Percentiles rank a stretch among this genome's conserved stretches.
Evolutionary conservation across 495 filamentous ascomycete species (phyloP).

Genomic region (Penicillium egyptiacum): DNA sequence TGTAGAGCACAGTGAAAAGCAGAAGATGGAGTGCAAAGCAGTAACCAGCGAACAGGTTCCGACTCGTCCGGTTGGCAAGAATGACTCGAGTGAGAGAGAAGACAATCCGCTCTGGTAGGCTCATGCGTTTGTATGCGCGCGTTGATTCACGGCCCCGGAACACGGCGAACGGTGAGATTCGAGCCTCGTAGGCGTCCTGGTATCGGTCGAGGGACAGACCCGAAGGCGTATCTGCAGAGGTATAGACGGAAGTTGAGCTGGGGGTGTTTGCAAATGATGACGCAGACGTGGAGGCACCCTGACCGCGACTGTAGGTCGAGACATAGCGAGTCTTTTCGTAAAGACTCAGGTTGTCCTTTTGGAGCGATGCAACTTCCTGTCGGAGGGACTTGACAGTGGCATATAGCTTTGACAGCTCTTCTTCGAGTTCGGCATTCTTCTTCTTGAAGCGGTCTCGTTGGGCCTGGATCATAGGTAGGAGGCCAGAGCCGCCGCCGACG

Average conservation of each 20-base stretch:
- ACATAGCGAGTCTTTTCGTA: constrained; percentile 99
- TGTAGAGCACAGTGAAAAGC: constrained; percentile 82
- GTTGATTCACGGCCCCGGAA: constrained; percentile 90
- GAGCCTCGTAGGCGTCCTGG: constrained; percentile 88
- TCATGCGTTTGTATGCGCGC: constrained; percentile 94
- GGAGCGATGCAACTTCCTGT: constrained; percentile 86
- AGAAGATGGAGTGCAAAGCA: constrained; percentile 85
- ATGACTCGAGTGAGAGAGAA: constrained; percentile 90
- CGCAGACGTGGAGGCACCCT: constrained; percentile 63
- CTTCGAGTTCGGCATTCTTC: constrained; percentile 86
- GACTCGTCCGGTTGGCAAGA: constrained; percentile 81
- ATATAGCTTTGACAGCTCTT: constrained; percentile 82
- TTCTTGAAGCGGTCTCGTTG: constrained; percentile 98
- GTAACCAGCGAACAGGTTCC: constrained; percentile 95
- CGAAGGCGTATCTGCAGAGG: constrained; percentile 58
- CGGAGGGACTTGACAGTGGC: constrained; percentile 79
- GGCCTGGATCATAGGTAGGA: constrained; percentile 96
- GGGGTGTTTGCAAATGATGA: constrained; percentile 70
- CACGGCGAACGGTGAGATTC: constrained; percentile 91
- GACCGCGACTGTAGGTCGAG: constrained; percentile 78
- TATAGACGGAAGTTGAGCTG: constrained; percentile 68
- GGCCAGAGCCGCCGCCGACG: constrained; percentile 80
- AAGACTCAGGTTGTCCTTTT: constrained; percentile 93
- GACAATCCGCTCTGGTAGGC: constrained; percentile 81
- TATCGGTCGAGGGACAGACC: constrained; percentile 81